phyloP scores from a whole-genome alignment of 257 asterid species.

The Solanum tacnaense region DNA sequence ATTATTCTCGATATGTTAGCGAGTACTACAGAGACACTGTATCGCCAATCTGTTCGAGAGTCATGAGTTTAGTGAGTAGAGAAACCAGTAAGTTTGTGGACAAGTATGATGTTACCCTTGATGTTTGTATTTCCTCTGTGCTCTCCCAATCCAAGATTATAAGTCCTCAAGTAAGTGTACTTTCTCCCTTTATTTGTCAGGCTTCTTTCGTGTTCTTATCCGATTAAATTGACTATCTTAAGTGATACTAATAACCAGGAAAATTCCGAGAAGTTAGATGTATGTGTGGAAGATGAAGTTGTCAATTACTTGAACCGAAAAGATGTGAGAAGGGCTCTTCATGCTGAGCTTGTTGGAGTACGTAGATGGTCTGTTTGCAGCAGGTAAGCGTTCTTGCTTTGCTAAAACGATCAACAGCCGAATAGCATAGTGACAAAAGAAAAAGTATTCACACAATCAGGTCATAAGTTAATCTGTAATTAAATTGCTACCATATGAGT shows the following conservation, averaged over 20 bases:
- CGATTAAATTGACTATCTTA: background rate
- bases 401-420: background rate
- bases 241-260: conserved; percentile 18
- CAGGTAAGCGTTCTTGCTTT: conserved; percentile 25
- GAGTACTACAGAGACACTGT: conserved; percentile 44
- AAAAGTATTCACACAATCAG: background rate
- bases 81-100: conserved; percentile 63
- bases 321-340: conserved; percentile 55
- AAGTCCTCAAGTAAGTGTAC: conserved; percentile 37
- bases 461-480: background rate
- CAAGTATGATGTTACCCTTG: conserved; percentile 59
- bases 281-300: conserved; percentile 56
- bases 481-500: background rate
- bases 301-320: conserved; percentile 44
- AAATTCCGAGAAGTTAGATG: conserved; percentile 41
- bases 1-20: conserved; percentile 56
- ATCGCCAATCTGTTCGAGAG: conserved; percentile 36
- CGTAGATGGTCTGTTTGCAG: conserved; percentile 58
- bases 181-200: background rate
- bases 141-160: conserved; percentile 54
- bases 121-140: conserved; percentile 59
- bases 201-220: background rate
- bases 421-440: background rate
- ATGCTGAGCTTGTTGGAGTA: conserved; percentile 56
- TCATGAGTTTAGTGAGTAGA: conserved; percentile 40